These are phyloP conservation scores for Emmonsia crescens DNA, from an alignment of 2,329 filamentous ascomycete species.

Conservation along the genomic window DNA sequence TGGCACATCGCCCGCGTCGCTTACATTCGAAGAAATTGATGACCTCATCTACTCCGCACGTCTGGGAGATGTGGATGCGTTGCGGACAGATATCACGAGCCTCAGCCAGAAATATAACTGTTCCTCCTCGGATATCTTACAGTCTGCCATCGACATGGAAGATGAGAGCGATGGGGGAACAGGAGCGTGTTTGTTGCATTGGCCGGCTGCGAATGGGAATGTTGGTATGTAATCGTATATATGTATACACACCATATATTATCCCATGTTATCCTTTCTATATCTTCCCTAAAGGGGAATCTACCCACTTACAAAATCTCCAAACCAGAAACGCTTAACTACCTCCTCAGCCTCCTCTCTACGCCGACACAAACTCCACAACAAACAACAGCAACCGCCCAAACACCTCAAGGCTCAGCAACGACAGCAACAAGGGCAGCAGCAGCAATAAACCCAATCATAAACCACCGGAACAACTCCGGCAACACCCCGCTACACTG, in stretches of 20 bases:
- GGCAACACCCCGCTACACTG: constrained; percentile 92
- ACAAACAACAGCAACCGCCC: constrained; percentile 4
- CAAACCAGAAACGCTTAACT: constrained; percentile 36
- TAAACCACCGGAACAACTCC: constrained; percentile 56
- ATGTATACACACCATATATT: constrained; percentile 3
- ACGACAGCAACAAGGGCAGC: constrained; percentile 10
- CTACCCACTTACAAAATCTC: not conserved
- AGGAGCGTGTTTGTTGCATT: constrained; percentile 55
- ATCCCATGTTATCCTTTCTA: constrained; percentile 10
- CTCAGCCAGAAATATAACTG: constrained; percentile 53
- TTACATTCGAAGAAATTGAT: constrained; percentile 73
- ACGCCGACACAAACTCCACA: constrained; percentile 6
- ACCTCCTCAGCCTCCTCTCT: constrained; percentile 36
- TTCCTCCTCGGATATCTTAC: constrained; percentile 53
- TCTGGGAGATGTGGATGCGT: constrained; percentile 60
- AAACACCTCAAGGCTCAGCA: not conserved
- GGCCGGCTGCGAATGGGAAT: constrained; percentile 86
- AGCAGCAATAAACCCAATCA: constrained; percentile 18
- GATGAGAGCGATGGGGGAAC: constrained; percentile 58
- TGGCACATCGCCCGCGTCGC: constrained; percentile 16
- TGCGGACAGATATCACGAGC: constrained; percentile 48
- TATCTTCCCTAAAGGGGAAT: not conserved
- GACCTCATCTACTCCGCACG: constrained; percentile 84
- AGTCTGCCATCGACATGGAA: constrained; percentile 59
- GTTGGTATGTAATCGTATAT: constrained; percentile 45